Evolutionary conservation across 441 rosid species (phyloP).

Genomic region (Euphorbia celastroides): DNA sequence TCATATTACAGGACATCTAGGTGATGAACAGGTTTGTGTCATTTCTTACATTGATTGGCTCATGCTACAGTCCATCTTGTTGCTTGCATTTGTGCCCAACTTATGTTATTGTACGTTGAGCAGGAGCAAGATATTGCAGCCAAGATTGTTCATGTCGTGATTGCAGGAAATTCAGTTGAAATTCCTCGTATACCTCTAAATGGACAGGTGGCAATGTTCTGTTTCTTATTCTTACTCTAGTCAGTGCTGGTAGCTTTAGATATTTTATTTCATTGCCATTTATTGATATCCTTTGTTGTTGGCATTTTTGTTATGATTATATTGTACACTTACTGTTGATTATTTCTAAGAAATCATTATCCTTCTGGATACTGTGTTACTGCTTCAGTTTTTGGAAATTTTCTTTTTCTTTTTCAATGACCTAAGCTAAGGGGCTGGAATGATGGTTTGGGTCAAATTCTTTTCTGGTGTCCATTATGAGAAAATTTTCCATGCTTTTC

Average conservation of each 20-base stretch:
- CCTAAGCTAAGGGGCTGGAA: neutral
- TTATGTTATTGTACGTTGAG: slow-evolving; percentile 19
- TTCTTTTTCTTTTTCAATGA: neutral
- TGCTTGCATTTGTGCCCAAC: slow-evolving; percentile 14
- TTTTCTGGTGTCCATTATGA: neutral
- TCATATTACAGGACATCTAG: slow-evolving; percentile 88
- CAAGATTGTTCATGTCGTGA: slow-evolving; percentile 72
- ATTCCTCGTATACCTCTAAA: slow-evolving; percentile 59
- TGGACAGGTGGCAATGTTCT: slow-evolving; percentile 51
- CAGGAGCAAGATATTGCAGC: slow-evolving; percentile 83
- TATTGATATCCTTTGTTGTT: slow-evolving; percentile 2
- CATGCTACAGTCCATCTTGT: slow-evolving; percentile 7
- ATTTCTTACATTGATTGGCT: slow-evolving; percentile 11
- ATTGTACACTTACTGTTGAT: neutral
- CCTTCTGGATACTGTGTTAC: neutral
- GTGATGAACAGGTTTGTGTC: slow-evolving; percentile 68
- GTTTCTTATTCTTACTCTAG: slow-evolving; percentile 6
- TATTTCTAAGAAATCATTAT: neutral
- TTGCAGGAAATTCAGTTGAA: slow-evolving; percentile 93
- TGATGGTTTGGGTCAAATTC: neutral
- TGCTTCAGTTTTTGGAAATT: neutral
- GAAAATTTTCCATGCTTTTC: neutral
- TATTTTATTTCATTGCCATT: slow-evolving; percentile 3
- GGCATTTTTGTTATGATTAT: neutral
- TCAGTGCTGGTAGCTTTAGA: neutral